These are phyloP conservation scores for Trichomonascus vanleenenianus DNA, from an alignment of 805 yeast species.

Conservation along the genomic window DNA sequence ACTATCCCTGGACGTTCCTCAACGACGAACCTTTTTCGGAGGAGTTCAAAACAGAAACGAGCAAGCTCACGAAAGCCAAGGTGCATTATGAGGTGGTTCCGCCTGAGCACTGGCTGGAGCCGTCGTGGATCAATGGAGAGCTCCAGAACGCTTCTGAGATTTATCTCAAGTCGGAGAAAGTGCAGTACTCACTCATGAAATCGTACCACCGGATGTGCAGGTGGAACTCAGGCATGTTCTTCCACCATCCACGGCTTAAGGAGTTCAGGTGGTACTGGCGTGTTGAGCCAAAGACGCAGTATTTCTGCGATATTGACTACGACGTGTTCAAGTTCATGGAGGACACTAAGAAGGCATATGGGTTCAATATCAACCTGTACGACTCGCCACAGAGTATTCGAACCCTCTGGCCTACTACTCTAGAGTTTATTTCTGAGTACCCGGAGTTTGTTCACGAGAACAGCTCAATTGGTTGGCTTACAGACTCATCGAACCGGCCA, in stretches of 20 bases:
- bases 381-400: conserved; percentile 60
- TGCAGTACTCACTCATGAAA: conserved; percentile 52
- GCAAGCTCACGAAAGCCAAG: conserved; percentile 34
- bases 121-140: conserved; percentile 41
- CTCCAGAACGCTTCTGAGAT: conserved; percentile 43
- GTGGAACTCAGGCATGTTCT: conserved; percentile 63
- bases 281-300: conserved; percentile 65
- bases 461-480: conserved; percentile 47
- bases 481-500: conserved; percentile 44
- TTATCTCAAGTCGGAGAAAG: conserved; percentile 28
- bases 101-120: conserved; percentile 51
- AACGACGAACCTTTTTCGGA: conserved; percentile 65
- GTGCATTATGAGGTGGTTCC: conserved; percentile 38
- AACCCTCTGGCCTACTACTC: conserved; percentile 62
- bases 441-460: conserved; percentile 53
- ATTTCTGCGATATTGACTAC: conserved; percentile 58
- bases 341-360: conserved; percentile 60
- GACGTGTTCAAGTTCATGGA: conserved; percentile 33
- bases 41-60: conserved; percentile 42
- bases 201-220: conserved; percentile 64
- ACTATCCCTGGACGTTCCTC: conserved; percentile 75
- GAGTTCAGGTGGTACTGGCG: conserved; percentile 73
- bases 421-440: conserved; percentile 46
- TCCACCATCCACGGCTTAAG: conserved; percentile 52
- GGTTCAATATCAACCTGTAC: conserved; percentile 61